Base-by-base conservation (phyloP, 129 eudicot genomes). In the Apium graveolens region DNA sequence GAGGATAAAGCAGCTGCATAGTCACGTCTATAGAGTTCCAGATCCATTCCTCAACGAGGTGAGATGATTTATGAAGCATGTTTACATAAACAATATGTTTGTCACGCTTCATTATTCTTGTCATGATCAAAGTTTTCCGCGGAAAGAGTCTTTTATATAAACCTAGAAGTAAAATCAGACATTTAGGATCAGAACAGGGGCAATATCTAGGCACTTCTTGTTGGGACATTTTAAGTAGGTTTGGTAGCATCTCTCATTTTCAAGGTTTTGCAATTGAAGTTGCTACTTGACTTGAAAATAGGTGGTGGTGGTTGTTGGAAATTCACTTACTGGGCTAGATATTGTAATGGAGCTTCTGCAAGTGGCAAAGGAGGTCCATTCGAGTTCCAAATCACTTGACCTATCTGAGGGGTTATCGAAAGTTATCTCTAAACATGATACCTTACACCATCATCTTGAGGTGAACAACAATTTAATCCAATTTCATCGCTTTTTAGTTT, bases 241-340 rank as follows among this genome's bases (percentile, higher is more conserved):
- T 35, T 35, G 4, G 38, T 4, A 1, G 4, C 6, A 5, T 38
- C 6, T 2, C 41, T 38, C 41, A 38, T 0, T 38, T 41, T 41
- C 1, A 41, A 41, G 44, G 44, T 41, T 41, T 41, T 41, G 44
- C 44, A 41, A 17, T 49, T 63, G 5, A 7, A 41, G 70, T 34
- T 18, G n/a, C 38, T 26, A 27, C 8, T 32, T 27, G 34, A 32
- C 18, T 27, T 31, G 65, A 41, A 31, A 41, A 76, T 82, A 93
- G 98, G 98, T 86, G 79, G 96, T 93, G 27, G 93, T 93, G 81
- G 93, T 93, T 39, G 95, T 91, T 60, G 98, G 98, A 75, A 89
- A 81, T 78, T 93, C 97, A 70, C 14, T 86, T 24, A 93, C 97
- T 85, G 98, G 97, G 42, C 96, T 89, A 49, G 98, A 93, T 86